These are phyloP conservation scores for Pezicula neosporulosa DNA, from an alignment of 2,329 filamentous ascomycete genomes.

Conservation along the genomic window DNA sequence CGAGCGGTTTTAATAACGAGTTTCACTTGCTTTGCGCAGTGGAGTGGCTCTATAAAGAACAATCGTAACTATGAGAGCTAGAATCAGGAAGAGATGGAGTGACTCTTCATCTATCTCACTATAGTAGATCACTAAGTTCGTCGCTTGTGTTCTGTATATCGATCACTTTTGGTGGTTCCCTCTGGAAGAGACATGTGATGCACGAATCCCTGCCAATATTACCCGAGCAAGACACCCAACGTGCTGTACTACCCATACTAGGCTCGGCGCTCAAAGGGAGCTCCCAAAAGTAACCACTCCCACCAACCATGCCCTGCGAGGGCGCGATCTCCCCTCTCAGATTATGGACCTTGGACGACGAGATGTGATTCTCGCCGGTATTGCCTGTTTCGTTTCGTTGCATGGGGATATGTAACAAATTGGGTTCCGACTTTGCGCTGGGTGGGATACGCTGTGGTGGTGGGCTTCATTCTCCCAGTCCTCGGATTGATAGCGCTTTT, in stretches of 20 bases:
- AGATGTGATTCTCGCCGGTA: conserved; percentile 65
- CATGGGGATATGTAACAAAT: conserved; percentile 82
- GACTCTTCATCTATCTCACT: no score
- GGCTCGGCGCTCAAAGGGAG: conserved; percentile 3
- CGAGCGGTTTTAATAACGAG: no score
- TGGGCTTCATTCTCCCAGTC: conserved; percentile 57
- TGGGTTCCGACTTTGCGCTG: conserved; percentile 82
- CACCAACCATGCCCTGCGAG: conserved; percentile 25
- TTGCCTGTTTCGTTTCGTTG: conserved; percentile 75
- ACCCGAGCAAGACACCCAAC: conserved; percentile 8
- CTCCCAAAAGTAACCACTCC: conserved; percentile 2
- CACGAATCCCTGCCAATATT: conserved; percentile 8
- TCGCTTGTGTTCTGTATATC: no score
- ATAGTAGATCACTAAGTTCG: no score
- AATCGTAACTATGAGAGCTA: no score
- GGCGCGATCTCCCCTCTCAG: conserved; percentile 22
- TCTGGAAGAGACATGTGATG: neutral
- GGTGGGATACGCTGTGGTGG: conserved; percentile 77
- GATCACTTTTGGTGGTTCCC: neutral
- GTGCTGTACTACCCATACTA: neutral
- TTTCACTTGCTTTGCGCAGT: no score
- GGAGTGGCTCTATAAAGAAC: no score
- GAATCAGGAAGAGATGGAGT: no score
- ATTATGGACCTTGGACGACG: conserved; percentile 69
- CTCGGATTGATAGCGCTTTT: conserved; percentile 55